phyloP scores from a whole-genome alignment of 495 filamentous ascomycete genomes.

The Penicillium tannophilum region DNA sequence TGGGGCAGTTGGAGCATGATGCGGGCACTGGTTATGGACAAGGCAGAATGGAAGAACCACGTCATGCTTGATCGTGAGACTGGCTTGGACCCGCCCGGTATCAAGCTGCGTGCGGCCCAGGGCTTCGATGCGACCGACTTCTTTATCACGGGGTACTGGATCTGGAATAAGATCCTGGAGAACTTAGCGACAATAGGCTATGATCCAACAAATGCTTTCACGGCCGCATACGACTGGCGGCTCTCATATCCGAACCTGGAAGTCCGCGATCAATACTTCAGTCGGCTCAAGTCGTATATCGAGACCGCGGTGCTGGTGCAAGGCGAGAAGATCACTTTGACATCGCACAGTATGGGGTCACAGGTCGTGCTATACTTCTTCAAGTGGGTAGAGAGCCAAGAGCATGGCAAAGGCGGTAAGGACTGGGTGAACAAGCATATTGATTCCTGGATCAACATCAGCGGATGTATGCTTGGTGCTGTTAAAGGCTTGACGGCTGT shows the following conservation, averaged over 20 bases:
- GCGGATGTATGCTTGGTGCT: conserved; percentile 95
- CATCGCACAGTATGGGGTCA: conserved; percentile 95
- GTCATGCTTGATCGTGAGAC: conserved; percentile 94
- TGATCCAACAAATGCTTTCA: conserved; percentile 93
- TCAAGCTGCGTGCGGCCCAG: conserved; percentile 92
- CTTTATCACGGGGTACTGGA: conserved; percentile 84
- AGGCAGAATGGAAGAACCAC: conserved; percentile 91
- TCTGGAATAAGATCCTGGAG: conserved; percentile 98
- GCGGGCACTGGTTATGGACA: conserved; percentile 88
- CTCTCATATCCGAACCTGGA: conserved; percentile 90
- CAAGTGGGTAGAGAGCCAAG: conserved; percentile 88
- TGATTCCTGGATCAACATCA: conserved; percentile 97
- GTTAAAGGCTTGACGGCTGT: conserved; percentile 90
- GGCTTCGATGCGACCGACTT: conserved; percentile 99
- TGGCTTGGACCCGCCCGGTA: conserved; percentile 86
- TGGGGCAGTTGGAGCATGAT: conserved; percentile 99
- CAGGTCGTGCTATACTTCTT: conserved; percentile 97
- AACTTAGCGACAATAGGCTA: conserved; percentile 95
- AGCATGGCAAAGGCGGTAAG: conserved; percentile 77
- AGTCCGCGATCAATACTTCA: conserved; percentile 89
- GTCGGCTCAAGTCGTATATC: conserved; percentile 83
- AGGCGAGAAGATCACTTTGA: conserved; percentile 79
- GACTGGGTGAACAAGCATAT: conserved; percentile 90
- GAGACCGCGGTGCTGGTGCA: conserved; percentile 72
- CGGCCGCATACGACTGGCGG: conserved; percentile 97